Evolutionary conservation across 306 rosid genomes (phyloP).

Genomic region (Acacia confusa): DNA sequence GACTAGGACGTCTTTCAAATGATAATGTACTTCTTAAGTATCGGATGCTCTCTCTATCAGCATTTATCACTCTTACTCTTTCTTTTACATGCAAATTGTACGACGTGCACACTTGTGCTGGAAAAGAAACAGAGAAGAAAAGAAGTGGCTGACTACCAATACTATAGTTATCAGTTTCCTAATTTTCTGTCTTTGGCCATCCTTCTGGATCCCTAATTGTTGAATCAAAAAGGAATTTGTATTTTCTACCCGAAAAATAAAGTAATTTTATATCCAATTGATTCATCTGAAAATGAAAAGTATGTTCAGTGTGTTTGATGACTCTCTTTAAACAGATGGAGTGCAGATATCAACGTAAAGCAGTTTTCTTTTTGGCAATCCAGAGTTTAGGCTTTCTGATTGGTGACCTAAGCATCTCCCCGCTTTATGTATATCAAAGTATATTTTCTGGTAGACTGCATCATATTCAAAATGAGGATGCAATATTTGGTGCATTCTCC

Average conservation of each 20-base stretch:
- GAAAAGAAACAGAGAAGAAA: not conserved
- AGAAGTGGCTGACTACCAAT: not conserved
- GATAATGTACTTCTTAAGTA: not conserved
- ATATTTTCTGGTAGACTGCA: conserved; percentile 61
- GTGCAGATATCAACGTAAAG: conserved; percentile 37
- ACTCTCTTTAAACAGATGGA: conserved; percentile 51
- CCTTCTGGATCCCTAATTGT: conserved; percentile 7
- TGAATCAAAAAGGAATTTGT: not conserved
- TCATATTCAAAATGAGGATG: conserved; percentile 60
- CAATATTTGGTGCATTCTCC: conserved; percentile 71
- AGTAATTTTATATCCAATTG: not conserved
- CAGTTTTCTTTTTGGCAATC: conserved; percentile 52
- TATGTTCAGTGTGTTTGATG: not conserved
- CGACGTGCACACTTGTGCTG: conserved; percentile 5
- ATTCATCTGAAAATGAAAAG: not conserved
- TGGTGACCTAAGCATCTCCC: conserved; percentile 71
- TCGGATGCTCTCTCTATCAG: not conserved
- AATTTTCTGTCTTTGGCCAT: conserved; percentile 13
- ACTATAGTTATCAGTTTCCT: conserved; percentile 3
- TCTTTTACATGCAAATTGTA: not conserved
- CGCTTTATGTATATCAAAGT: conserved; percentile 70
- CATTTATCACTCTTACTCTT: not conserved
- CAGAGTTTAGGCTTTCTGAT: conserved; percentile 77
- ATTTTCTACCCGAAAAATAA: not conserved
- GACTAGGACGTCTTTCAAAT: not conserved